Conservation (phyloP, 768 basidiomycete species). For the Mycena filopes region DNA sequence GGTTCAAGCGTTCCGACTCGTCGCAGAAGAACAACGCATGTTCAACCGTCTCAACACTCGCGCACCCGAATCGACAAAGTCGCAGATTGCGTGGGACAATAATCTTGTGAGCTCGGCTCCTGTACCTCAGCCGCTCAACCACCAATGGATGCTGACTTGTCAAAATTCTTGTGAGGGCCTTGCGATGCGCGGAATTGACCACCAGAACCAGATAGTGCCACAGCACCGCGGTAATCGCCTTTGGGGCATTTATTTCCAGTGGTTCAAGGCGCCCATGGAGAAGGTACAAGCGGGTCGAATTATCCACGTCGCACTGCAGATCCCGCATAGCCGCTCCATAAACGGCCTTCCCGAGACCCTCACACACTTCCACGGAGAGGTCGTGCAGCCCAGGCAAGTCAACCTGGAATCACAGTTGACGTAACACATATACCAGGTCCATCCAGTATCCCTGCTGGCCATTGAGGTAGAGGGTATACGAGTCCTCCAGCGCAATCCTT, state of each 20-base stretch:
- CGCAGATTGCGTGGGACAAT: too few relatives aligned
- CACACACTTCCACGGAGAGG: neutral
- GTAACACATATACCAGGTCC: neutral
- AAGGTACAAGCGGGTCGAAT: neutral
- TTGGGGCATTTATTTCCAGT: neutral
- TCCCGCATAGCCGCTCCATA: neutral
- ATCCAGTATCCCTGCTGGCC: neutral
- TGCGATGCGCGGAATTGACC: neutral
- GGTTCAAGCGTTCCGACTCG: neutral
- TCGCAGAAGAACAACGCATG: conserved; percentile 3
- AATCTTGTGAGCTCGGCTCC: neutral
- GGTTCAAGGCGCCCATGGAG: neutral
- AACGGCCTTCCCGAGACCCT: neutral
- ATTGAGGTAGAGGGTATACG: neutral
- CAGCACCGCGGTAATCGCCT: neutral
- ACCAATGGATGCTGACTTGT: neutral
- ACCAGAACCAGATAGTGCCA: neutral
- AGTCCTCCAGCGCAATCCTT: neutral
- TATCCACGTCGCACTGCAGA: neutral
- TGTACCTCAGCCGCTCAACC: neutral
- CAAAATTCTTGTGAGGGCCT: neutral
- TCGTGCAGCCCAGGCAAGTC: neutral
- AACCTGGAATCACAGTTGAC: neutral
- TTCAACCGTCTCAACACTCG: neutral
- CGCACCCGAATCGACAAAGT: neutral